Percentiles rank a stretch among this genome's conserved stretches.
These are phyloP conservation scores for Coleophoma crateriformis DNA, from an alignment of 2,329 filamentous ascomycete species.

Conservation along the genomic window DNA sequence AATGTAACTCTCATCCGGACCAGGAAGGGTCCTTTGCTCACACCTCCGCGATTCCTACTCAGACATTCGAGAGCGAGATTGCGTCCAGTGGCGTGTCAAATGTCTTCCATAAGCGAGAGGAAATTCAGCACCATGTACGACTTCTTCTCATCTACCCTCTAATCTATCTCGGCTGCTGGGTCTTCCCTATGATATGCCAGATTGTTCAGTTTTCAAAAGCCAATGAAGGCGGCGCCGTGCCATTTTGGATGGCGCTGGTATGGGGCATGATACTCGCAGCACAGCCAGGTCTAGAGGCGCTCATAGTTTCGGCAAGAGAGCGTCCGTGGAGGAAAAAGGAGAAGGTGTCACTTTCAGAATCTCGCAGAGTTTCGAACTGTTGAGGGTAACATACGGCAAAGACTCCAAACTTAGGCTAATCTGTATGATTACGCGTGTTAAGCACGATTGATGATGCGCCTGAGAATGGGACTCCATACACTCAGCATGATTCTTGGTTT, in stretches of 20 bases:
- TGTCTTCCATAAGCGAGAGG: not conserved
- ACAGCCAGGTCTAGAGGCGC: not conserved
- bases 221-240: not conserved
- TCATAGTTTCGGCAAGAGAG: not conserved
- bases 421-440: no score
- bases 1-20: no score
- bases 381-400: no score
- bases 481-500: no score
- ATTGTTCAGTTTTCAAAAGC: not conserved
- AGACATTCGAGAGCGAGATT: no score
- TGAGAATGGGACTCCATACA: no score
- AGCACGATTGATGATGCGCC: no score
- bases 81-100: not conserved
- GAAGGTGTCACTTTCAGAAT: not conserved
- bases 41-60: no score
- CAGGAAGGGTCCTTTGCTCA: no score
- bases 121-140: not conserved
- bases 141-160: not conserved
- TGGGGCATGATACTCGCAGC: not conserved
- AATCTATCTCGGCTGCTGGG: not conserved
- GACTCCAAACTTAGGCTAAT: no score
- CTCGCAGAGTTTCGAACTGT: no score
- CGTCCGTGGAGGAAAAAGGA: not conserved
- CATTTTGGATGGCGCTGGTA: not conserved
- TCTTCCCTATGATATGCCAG: not conserved